Conservation (phyloP, 805 yeast species). For the Candida cerambycidarum region DNA sequence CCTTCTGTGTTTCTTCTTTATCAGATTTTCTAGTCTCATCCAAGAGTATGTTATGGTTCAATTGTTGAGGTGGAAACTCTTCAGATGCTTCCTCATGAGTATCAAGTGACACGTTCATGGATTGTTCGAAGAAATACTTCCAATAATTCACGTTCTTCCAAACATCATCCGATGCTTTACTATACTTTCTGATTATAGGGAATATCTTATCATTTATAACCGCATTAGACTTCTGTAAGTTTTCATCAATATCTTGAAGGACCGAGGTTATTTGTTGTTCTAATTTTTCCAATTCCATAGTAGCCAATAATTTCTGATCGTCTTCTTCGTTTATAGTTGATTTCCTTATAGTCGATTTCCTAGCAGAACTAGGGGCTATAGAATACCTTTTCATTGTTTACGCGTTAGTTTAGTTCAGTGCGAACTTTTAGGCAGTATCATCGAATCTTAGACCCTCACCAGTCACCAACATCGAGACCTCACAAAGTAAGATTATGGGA, state of each 20-base stretch:
- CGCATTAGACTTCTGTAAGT: constrained; percentile 65
- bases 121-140: constrained; percentile 72
- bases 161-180: constrained; percentile 54
- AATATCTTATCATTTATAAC: constrained; percentile 65
- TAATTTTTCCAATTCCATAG: constrained; percentile 53
- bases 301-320: constrained; percentile 21
- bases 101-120: constrained; percentile 49
- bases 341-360: constrained; percentile 20
- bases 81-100: constrained; percentile 5
- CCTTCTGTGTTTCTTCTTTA: constrained; percentile 4
- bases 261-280: constrained; percentile 79
- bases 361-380: constrained; percentile 33
- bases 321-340: constrained; percentile 18
- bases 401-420: too few relatives aligned
- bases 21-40: constrained; percentile 21
- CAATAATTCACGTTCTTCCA: constrained; percentile 72
- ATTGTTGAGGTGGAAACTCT: background rate
- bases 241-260: constrained; percentile 76
- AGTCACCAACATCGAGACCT: too few relatives aligned
- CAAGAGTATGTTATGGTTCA: constrained; percentile 14
- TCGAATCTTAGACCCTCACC: too few relatives aligned
- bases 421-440: too few relatives aligned
- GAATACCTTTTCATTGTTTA: constrained; percentile 33
- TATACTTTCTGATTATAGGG: constrained; percentile 65
- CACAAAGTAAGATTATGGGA: constrained; percentile 31